Evolutionary conservation across 805 yeast genomes (phyloP).

Genomic region (Saturnispora hagleri): DNA sequence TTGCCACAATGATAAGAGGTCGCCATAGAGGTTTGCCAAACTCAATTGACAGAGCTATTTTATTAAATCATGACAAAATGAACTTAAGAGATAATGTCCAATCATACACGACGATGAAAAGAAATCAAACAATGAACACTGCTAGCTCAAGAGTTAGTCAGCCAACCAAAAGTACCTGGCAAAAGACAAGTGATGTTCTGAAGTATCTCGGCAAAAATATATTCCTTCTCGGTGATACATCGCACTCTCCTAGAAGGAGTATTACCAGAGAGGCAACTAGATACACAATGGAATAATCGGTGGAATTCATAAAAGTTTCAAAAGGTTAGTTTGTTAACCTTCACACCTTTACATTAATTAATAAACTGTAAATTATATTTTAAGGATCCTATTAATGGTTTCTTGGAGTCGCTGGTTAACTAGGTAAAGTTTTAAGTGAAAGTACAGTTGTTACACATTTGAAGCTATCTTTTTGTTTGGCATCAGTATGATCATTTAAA

Average conservation of each 20-base stretch:
- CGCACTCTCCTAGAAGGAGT: slow-evolving; percentile 3
- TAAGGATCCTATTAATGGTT: too few relatives aligned
- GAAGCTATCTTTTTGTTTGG: too few relatives aligned
- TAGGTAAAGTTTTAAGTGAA: too few relatives aligned
- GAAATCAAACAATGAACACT: slow-evolving; percentile 19
- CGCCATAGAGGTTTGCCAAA: slow-evolving; percentile 96
- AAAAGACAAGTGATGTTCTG: background rate
- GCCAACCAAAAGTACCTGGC: background rate
- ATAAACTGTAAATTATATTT: background rate
- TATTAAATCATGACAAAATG: slow-evolving; percentile 66
- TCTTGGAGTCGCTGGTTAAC: too few relatives aligned
- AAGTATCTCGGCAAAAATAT: slow-evolving; percentile 2
- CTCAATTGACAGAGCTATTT: slow-evolving; percentile 85
- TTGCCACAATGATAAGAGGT: slow-evolving; percentile 89
- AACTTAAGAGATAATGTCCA: slow-evolving; percentile 52
- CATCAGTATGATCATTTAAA: too few relatives aligned
- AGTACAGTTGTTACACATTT: too few relatives aligned
- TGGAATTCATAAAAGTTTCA: background rate
- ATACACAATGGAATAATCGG: background rate
- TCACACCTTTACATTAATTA: background rate
- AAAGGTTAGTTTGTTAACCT: background rate
- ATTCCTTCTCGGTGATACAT: background rate
- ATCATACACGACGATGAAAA: slow-evolving; percentile 34
- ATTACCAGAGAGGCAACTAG: slow-evolving; percentile 5
- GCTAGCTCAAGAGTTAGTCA: background rate